A percentile compares a stretch with the other conserved stretches of the same genome.
Evolutionary conservation across 768 basidiomycete genomes (phyloP).

Genomic region (Trametes cinnabarina): DNA sequence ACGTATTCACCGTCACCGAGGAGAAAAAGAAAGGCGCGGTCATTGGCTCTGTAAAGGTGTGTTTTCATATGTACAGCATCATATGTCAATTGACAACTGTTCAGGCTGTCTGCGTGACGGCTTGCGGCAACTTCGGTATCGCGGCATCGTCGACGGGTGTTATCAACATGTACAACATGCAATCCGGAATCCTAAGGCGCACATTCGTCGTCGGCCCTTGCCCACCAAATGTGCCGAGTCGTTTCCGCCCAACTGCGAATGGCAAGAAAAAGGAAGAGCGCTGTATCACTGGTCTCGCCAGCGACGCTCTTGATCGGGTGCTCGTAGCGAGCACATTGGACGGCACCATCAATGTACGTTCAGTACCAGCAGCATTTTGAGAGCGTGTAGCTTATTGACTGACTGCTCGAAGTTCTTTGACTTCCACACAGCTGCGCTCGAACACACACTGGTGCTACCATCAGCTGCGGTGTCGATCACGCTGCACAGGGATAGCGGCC

Average conservation of each 20-base stretch:
- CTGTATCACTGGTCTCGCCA: slow-evolving; percentile 77
- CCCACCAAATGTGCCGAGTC: slow-evolving; percentile 50
- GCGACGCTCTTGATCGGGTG: slow-evolving; percentile 78
- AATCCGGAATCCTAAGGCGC: slow-evolving; percentile 85
- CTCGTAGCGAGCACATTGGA: slow-evolving; percentile 86
- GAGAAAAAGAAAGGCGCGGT: slow-evolving; percentile 45
- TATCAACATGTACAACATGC: slow-evolving; percentile 95
- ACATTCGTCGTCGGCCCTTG: slow-evolving; percentile 66
- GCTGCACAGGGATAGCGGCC: slow-evolving; percentile 80
- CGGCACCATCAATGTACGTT: slow-evolving; percentile 82
- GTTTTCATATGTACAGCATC: neutral
- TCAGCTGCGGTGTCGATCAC: slow-evolving; percentile 67
- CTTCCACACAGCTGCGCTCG: slow-evolving; percentile 81
- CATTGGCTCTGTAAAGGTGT: slow-evolving; percentile 72
- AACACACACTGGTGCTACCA: slow-evolving; percentile 63
- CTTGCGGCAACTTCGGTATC: slow-evolving; percentile 94
- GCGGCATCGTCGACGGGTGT: slow-evolving; percentile 78
- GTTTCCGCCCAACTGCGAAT: slow-evolving; percentile 36
- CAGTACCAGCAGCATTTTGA: too few relatives aligned
- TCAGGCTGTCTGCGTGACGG: slow-evolving; percentile 83
- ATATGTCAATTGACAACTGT: neutral
- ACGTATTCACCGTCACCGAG: slow-evolving; percentile 59
- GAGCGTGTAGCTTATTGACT: neutral
- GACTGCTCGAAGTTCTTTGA: slow-evolving; percentile 78
- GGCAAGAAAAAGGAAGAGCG: slow-evolving; percentile 44